Evolutionary conservation across 192 early-diverging fungal genomes (phyloP), one percentile per base, ranked within the genome.

Genomic region (Jimgerdemannia flammicorona): DNA sequence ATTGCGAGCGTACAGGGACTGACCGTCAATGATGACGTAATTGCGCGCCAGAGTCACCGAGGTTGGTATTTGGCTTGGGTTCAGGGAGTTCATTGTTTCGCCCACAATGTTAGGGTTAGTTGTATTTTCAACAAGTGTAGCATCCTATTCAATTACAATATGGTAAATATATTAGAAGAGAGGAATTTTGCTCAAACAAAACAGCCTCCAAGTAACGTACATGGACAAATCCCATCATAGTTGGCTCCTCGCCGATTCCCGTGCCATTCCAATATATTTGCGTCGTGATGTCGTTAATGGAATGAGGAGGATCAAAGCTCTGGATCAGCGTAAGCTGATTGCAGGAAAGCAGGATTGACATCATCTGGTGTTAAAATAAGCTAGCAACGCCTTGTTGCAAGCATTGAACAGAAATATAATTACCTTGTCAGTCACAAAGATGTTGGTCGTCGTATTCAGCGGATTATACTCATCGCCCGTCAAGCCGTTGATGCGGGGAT

Each of bases 1-100:
- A 29, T 29, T 29, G 29, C 29, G 49, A 59, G 14, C 49, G 49
- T 59, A 20, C 67, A 2, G 67, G 67, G 67, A 68, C 18, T 20
- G 67, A 20, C 19, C 67, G 18, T 68, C 67, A 20, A 68, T 68
- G 29, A 68, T 41, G 6, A 2, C 67, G 18, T 14, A 68, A 14
- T 68, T 19, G 18, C 67, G 67, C 67, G 67, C 67, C 6, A 68
- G 40, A 6, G 67, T 68, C 67, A 68, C 29, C 6, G 67, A 68
- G 49, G 67, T 68, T 20, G 67, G 67, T 6, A 68, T 68, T 9
- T 68, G 8, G 8, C 19, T 40, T 20, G 40, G 67, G 18, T 68
- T 41, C 19, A 68, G 40, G 0, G 67, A 6, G 29, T 68, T 2
- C 67, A 68, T 68, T 9, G 40, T 19, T 19, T 68, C 67, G 40